phyloP scores from a whole-genome alignment of 805 yeast species.

The Candida peoriensis region DNA sequence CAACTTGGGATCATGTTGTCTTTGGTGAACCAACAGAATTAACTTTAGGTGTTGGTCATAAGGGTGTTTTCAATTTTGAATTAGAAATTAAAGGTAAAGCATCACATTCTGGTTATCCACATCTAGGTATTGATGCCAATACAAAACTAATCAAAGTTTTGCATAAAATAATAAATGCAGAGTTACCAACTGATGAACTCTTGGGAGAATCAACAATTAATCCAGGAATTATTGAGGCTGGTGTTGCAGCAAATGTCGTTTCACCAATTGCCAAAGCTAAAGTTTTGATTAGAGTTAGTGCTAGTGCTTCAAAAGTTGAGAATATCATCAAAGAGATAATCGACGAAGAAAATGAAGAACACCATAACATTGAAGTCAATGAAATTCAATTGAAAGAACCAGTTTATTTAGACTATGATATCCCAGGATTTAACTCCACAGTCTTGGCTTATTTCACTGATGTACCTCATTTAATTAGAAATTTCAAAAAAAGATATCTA shows the following conservation, averaged over 20 bases:
- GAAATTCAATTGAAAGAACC: constrained; percentile 29
- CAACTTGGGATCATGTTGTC: constrained; percentile 53
- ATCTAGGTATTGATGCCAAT: constrained; percentile 60
- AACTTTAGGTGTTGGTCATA: constrained; percentile 66
- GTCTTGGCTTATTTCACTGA: constrained; percentile 50
- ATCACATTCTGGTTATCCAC: constrained; percentile 67
- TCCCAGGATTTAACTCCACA: constrained; percentile 58
- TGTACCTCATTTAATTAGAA: constrained; percentile 36
- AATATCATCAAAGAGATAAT: constrained; percentile 25
- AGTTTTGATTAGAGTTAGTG: constrained; percentile 50
- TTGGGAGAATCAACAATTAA: constrained; percentile 62
- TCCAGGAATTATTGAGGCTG: constrained; percentile 52
- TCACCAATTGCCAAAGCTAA: constrained; percentile 53
- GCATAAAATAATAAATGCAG: constrained; percentile 35
- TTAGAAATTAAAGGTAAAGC: constrained; percentile 50
- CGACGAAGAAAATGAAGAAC: constrained; percentile 25
- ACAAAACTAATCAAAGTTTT: constrained; percentile 48
- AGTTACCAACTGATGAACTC: constrained; percentile 45
- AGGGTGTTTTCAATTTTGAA: constrained; percentile 45
- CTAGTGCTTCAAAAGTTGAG: constrained; percentile 34
- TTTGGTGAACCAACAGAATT: constrained; percentile 77
- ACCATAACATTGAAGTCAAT: constrained; percentile 18
- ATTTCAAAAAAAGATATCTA: constrained; percentile 36
- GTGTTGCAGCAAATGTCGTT: constrained; percentile 62
- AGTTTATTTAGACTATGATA: constrained; percentile 41